phyloP scores from a whole-genome alignment of 176 grass and related monocot genomes.

The Aegilops umbellulata region DNA sequence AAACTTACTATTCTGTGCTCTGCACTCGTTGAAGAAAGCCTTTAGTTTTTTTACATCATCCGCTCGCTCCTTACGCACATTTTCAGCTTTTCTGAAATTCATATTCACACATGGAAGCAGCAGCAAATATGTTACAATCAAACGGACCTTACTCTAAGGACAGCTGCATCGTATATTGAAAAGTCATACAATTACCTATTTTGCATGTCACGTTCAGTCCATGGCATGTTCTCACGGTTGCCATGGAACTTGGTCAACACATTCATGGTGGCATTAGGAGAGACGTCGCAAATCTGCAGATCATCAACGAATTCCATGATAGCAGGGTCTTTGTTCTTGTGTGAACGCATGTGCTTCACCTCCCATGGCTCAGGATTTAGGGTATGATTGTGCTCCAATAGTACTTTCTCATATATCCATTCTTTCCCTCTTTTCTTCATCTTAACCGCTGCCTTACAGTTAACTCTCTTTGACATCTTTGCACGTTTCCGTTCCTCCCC shows the following conservation, averaged over 20 bases:
- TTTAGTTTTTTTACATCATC: neutral
- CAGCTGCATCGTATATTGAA: no score
- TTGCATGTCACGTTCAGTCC: neutral
- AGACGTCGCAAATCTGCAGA: neutral
- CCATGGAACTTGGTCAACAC: neutral
- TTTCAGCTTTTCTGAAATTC: neutral
- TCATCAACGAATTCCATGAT: neutral
- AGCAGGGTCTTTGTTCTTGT: neutral
- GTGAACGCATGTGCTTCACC: neutral
- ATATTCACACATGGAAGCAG: neutral
- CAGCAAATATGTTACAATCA: no score
- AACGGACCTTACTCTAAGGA: no score
- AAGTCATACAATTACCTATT: neutral
- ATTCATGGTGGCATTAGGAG: neutral
- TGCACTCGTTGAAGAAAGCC: neutral
- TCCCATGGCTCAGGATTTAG: neutral
- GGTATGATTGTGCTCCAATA: neutral
- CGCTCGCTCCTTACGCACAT: neutral
- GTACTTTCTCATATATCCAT: neutral
- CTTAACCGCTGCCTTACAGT: neutral
- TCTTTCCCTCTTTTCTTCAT: neutral
- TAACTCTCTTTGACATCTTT: neutral
- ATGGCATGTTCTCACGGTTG: neutral
- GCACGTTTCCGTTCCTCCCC: neutral
- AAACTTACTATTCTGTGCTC: neutral